phyloP scores from a whole-genome alignment of 83 land plant genomes.

The Thuja plicata region DNA sequence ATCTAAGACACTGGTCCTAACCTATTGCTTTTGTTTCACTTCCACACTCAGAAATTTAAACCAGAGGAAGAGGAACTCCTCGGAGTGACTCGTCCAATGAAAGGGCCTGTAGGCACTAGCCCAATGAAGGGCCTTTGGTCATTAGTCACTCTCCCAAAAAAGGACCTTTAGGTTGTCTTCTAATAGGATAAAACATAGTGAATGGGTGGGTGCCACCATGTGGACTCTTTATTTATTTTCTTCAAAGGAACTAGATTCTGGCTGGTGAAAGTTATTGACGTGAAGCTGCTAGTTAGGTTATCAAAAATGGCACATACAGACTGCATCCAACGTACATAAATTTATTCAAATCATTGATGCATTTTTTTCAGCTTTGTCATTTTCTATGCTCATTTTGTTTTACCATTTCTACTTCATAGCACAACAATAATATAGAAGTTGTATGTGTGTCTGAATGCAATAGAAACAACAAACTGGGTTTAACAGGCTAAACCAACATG shows the following conservation, averaged over 20 bases:
- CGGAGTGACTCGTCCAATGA: no score
- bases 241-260: background rate
- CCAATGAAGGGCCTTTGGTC: no score
- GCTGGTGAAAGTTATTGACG: background rate
- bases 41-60: no score
- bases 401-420: background rate
- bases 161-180: no score
- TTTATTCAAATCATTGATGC: background rate
- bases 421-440: background rate
- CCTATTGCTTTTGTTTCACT: no score
- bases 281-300: background rate
- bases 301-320: background rate
- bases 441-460: background rate
- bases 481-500: background rate
- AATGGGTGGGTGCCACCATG: background rate
- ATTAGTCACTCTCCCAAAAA: no score
- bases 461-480: background rate
- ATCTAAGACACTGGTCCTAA: background rate
- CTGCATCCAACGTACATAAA: background rate
- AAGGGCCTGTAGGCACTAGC: no score
- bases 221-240: background rate
- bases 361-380: background rate
- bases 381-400: background rate
- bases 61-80: no score
- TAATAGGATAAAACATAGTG: background rate